A percentile compares a stretch with the other conserved stretches of the same genome.
Conservation (phyloP, 2,329 filamentous ascomycete genomes). For the Aspergillus hiratsukae region DNA sequence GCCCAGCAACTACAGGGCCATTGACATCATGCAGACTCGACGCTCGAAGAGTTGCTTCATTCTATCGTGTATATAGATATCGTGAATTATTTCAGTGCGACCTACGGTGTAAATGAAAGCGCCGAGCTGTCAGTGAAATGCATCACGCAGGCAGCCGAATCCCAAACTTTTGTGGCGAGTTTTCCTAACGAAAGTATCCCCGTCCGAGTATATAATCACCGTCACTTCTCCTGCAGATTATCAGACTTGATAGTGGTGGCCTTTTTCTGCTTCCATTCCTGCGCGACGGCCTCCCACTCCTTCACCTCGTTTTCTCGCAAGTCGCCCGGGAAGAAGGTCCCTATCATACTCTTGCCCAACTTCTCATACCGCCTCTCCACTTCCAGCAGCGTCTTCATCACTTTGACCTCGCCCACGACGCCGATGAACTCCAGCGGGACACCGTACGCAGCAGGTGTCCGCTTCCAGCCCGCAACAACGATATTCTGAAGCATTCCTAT, state of each 20-base stretch:
- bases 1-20: too few species aligned
- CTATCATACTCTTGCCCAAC: constrained; percentile 27
- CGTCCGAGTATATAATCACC: too few species aligned
- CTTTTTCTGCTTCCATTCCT: not conserved
- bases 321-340: constrained; percentile 29
- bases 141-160: too few species aligned
- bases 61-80: too few species aligned
- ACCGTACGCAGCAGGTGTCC: constrained; percentile 7
- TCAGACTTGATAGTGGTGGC: not conserved
- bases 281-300: constrained; percentile 8
- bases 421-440: constrained; percentile 19
- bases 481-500: constrained; percentile 40
- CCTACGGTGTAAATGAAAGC: too few species aligned
- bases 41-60: too few species aligned
- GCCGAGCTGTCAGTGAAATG: too few species aligned
- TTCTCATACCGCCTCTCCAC: constrained; percentile 28
- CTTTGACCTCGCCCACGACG: constrained; percentile 26
- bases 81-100: too few species aligned
- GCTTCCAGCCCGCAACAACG: constrained; percentile 25
- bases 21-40: too few species aligned
- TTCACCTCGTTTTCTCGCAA: constrained; percentile 6
- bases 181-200: too few species aligned
- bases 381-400: constrained; percentile 28
- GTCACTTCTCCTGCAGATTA: not conserved
- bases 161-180: too few species aligned